A percentile compares a stretch with the other conserved stretches of the same genome.
These are phyloP conservation scores for Sedum album DNA, from an alignment of 164 flowering plant species.

Conservation along the genomic window DNA sequence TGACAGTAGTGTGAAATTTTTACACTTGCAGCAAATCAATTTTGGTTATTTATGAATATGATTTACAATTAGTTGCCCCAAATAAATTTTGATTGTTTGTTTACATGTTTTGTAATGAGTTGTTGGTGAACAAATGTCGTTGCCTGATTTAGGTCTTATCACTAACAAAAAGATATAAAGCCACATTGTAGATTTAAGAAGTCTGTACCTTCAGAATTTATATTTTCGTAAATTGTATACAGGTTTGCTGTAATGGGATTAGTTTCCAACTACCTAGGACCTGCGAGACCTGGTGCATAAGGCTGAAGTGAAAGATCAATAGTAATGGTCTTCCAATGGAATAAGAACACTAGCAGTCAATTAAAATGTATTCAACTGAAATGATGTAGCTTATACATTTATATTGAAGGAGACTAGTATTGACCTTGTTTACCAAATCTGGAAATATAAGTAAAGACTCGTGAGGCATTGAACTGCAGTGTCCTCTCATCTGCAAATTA, in stretches of 20 bases:
- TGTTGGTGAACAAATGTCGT: neutral
- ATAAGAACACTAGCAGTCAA: no score
- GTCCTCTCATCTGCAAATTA: no score
- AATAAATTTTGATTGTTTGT: no score
- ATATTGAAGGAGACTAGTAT: no score
- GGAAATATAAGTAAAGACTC: no score
- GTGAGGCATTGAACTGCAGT: no score
- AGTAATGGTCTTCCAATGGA: neutral
- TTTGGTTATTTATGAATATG: no score
- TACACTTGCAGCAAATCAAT: no score
- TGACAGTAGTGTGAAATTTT: no score
- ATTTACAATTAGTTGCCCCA: no score
- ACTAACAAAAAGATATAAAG: neutral
- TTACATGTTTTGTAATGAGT: no score
- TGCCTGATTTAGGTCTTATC: neutral
- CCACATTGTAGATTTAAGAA: neutral
- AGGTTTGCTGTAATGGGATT: constrained; percentile 4
- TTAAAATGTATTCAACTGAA: neutral
- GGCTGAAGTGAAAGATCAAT: neutral
- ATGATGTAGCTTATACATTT: neutral
- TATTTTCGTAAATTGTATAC: neutral
- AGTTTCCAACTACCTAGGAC: constrained; percentile 2
- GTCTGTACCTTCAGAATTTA: neutral
- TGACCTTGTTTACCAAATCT: no score
- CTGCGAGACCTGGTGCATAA: neutral